A percentile compares a stretch with the other conserved stretches of the same genome.
Conservation (phyloP, 768 basidiomycete species). For the Termitomyces bulborhizus region DNA sequence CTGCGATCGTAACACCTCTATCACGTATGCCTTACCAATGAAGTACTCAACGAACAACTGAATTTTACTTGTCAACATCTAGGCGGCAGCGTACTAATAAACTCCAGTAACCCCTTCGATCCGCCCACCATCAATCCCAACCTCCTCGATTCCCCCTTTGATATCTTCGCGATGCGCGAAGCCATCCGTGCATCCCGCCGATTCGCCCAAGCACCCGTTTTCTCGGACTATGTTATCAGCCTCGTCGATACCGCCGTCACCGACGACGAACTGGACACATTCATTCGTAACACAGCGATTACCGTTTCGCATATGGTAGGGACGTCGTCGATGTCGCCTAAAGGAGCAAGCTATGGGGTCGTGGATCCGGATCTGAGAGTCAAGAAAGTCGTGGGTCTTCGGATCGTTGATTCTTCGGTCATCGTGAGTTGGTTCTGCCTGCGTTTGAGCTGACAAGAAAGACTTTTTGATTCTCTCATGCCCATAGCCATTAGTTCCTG, state of each 20-base stretch:
- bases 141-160: conserved; percentile 28
- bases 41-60: not conserved
- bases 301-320: conserved; percentile 29
- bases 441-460: not conserved
- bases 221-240: conserved; percentile 19
- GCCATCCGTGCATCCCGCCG: conserved; percentile 19
- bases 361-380: conserved; percentile 32
- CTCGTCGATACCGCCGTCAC: conserved; percentile 20
- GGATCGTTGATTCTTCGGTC: conserved; percentile 33
- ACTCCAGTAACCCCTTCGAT: conserved; percentile 36
- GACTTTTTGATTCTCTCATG: not conserved
- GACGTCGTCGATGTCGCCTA: conserved; percentile 27
- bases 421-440: conserved; percentile 19
- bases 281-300: conserved; percentile 17
- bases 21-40: conserved; percentile 16
- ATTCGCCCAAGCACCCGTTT: conserved; percentile 20
- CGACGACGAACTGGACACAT: conserved; percentile 23
- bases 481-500: conserved; percentile 20
- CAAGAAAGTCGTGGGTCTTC: conserved; percentile 27
- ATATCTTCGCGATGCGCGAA: conserved; percentile 21
- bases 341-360: conserved; percentile 23
- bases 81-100: conserved; percentile 27
- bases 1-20: conserved; percentile 20
- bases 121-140: conserved; percentile 44
- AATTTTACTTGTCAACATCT: not conserved